Conservation (phyloP, 768 basidiomycete species). For the Mycena polygramma region DNA sequence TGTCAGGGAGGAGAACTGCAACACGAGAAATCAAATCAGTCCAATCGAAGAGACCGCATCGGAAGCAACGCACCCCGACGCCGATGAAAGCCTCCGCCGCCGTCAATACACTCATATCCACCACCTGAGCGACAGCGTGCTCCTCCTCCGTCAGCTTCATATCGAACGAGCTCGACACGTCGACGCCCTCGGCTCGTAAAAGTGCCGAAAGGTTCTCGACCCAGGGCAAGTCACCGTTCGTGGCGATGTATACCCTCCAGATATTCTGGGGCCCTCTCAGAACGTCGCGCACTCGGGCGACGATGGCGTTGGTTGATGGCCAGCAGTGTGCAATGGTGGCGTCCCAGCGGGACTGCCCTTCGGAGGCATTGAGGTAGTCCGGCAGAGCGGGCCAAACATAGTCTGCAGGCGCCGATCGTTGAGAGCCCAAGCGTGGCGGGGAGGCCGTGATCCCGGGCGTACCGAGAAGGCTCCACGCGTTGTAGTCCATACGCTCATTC, state of each 20-base stretch:
- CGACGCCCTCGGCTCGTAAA: slow-evolving; percentile 51
- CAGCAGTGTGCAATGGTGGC: slow-evolving; percentile 56
- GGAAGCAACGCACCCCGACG: slow-evolving; percentile 23
- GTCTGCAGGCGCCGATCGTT: slow-evolving; percentile 32
- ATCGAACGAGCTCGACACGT: slow-evolving; percentile 49
- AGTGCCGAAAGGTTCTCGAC: slow-evolving; percentile 52
- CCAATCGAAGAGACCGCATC: background rate
- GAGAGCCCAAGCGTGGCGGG: background rate
- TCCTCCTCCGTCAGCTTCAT: slow-evolving; percentile 26
- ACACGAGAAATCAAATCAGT: background rate
- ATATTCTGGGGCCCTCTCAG: slow-evolving; percentile 40
- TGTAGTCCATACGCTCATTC: slow-evolving; percentile 48
- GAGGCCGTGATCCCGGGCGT: background rate
- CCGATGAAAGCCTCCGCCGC: slow-evolving; percentile 31
- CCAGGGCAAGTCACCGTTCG: slow-evolving; percentile 59
- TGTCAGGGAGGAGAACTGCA: slow-evolving; percentile 47
- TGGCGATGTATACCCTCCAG: slow-evolving; percentile 58
- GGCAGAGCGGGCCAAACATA: slow-evolving; percentile 55
- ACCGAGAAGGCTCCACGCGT: slow-evolving; percentile 59
- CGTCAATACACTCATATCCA: slow-evolving; percentile 33
- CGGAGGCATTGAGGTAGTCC: slow-evolving; percentile 37
- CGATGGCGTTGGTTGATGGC: slow-evolving; percentile 55
- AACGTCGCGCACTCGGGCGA: slow-evolving; percentile 51
- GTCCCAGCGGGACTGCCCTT: slow-evolving; percentile 39
- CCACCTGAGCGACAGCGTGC: slow-evolving; percentile 25